phyloP scores from a whole-genome alignment of 2,329 filamentous ascomycete genomes.

The Pleochaeta shiraiana region DNA sequence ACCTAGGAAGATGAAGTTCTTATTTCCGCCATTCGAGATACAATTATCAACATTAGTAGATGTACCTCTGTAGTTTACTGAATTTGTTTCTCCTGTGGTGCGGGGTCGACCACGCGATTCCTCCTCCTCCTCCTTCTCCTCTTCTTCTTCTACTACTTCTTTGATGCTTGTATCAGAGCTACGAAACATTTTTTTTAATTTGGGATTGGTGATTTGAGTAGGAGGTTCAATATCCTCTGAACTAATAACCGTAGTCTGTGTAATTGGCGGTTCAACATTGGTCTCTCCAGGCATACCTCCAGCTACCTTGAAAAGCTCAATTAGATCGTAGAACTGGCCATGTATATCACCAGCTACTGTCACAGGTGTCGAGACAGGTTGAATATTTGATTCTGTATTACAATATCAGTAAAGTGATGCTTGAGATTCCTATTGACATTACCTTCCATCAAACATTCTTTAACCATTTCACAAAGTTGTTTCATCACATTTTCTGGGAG shows the following conservation, averaged over 20 bases:
- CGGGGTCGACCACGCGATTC: constrained; percentile 25
- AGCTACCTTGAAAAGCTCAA: constrained; percentile 90
- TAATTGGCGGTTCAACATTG: constrained; percentile 44
- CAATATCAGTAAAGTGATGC: constrained; percentile 12
- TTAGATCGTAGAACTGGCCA: constrained; percentile 93
- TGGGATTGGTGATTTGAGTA: constrained; percentile 69
- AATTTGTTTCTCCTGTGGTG: constrained; percentile 22
- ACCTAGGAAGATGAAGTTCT: constrained; percentile 51
- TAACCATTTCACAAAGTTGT: constrained; percentile 94
- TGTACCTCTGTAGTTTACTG: constrained; percentile 21
- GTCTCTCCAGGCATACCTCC: constrained; percentile 88
- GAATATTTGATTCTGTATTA: constrained; percentile 81
- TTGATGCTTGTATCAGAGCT: constrained; percentile 28
- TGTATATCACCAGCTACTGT: constrained; percentile 98
- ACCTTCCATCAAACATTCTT: constrained; percentile 99
- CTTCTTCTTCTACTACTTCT: constrained; percentile 27
- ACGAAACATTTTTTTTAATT: constrained; percentile 67
- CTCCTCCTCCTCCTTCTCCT: constrained; percentile 23
- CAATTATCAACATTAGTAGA: constrained; percentile 19
- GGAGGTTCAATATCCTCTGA: constrained; percentile 88
- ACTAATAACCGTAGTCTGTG: constrained; percentile 52
- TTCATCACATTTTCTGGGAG: constrained; percentile 96
- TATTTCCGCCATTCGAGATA: constrained; percentile 30
- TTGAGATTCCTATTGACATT: no score
- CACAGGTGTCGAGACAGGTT: constrained; percentile 90